Conservation (phyloP, 306 rosid species). For the Rosa multiflora region DNA sequence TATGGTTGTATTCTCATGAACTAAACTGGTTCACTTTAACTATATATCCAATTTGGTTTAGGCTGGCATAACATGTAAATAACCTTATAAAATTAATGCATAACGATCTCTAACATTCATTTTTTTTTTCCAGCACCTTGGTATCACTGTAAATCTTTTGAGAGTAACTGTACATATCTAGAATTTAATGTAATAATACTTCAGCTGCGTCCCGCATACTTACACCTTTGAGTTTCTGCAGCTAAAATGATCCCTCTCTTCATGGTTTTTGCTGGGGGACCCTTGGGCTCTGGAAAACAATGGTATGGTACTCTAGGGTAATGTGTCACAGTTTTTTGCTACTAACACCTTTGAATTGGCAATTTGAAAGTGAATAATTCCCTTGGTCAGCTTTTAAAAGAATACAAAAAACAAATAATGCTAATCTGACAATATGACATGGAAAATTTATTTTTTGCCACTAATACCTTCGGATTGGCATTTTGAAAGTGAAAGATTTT, state of each 20-base stretch:
- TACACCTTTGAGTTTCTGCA: slow-evolving; percentile 44
- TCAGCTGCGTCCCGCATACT: slow-evolving; percentile 2
- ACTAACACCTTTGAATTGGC: neutral
- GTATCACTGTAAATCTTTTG: neutral
- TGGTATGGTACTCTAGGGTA: slow-evolving; percentile 56
- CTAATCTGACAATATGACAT: neutral
- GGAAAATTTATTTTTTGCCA: neutral
- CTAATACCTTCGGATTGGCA: neutral
- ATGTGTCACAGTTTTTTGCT: slow-evolving; percentile 10
- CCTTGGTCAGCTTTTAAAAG: neutral
- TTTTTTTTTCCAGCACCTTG: neutral
- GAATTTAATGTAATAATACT: slow-evolving; percentile 10
- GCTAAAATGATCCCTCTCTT: slow-evolving; percentile 97
- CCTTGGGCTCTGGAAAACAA: slow-evolving; percentile 90
- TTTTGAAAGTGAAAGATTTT: neutral
- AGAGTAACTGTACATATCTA: slow-evolving; percentile 2
- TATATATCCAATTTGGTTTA: slow-evolving; percentile 3
- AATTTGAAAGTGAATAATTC: neutral
- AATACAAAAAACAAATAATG: neutral
- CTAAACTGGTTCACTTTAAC: slow-evolving; percentile 6
- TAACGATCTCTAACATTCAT: neutral
- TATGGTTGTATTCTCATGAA: neutral
- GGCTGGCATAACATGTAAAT: slow-evolving; percentile 1
- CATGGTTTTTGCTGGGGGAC: slow-evolving; percentile 97
- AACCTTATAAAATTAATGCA: neutral